Evolutionary conservation across 139 green algal genomes (phyloP).

Genomic region (Desmodesmus armatus): DNA sequence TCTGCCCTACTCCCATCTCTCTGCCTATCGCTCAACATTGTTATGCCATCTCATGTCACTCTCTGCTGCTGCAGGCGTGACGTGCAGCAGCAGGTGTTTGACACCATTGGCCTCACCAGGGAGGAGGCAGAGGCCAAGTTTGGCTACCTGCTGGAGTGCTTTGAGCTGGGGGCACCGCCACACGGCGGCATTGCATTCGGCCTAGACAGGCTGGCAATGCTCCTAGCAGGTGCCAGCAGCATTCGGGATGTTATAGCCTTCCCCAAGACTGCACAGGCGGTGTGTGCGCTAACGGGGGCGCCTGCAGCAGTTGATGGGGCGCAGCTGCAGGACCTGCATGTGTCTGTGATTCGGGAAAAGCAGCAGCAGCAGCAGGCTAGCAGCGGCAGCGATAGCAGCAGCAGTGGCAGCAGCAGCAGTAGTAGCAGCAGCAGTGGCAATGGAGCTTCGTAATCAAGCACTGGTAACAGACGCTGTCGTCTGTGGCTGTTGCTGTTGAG

Average conservation of each 20-base stretch:
- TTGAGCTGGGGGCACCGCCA: constrained; percentile 91
- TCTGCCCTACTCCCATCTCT: too few relatives aligned
- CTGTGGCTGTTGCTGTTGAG: too few relatives aligned
- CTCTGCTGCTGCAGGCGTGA: constrained; percentile 70
- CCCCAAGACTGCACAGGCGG: constrained; percentile 93
- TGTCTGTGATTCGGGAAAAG: constrained; percentile 39
- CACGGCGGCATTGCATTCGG: constrained; percentile 96
- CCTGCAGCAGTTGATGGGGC: constrained; percentile 65
- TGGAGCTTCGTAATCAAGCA: too few relatives aligned
- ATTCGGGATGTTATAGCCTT: constrained; percentile 99
- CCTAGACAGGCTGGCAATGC: constrained; percentile 95
- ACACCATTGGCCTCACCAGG: constrained; percentile 86
- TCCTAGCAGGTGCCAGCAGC: constrained; percentile 82
- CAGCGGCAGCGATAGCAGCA: neutral
- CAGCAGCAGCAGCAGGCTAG: constrained; percentile 20
- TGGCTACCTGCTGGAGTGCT: constrained; percentile 86
- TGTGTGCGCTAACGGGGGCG: constrained; percentile 90
- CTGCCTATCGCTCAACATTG: too few relatives aligned
- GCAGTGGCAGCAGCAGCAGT: neutral
- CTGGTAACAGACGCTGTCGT: too few relatives aligned
- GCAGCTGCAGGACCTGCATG: constrained; percentile 79
- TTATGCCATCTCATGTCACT: too few relatives aligned
- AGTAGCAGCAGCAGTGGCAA: neutral
- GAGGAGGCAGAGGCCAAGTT: constrained; percentile 89
- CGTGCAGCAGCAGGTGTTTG: constrained; percentile 94